Evolutionary conservation across 1,284 basidiomycete species (phyloP).

Genomic region (Irpex rosettiformis): DNA sequence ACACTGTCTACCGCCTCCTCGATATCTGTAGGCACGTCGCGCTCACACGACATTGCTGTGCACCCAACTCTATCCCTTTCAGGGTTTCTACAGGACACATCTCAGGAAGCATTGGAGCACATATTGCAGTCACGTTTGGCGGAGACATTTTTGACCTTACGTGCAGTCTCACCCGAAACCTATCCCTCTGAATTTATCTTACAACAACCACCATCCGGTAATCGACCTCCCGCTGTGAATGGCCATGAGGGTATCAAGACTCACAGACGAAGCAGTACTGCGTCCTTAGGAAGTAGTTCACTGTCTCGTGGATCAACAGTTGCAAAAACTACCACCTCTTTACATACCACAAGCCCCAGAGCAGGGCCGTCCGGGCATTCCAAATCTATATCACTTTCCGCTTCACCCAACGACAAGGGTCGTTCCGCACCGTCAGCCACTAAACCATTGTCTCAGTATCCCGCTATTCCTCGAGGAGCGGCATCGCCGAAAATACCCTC

Average conservation of each 20-base stretch:
- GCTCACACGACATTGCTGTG: constrained; percentile 15
- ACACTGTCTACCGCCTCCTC: constrained; percentile 50
- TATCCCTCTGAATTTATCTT: neutral
- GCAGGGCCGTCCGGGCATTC: constrained; percentile 7
- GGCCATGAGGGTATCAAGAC: neutral
- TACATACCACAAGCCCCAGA: neutral
- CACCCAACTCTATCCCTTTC: constrained; percentile 27
- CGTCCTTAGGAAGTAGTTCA: constrained; percentile 12
- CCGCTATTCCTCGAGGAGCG: neutral
- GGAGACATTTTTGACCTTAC: constrained; percentile 73
- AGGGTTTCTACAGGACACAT: constrained; percentile 51
- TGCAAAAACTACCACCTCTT: neutral
- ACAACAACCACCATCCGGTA: neutral
- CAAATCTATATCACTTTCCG: constrained; percentile 15
- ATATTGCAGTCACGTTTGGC: constrained; percentile 70
- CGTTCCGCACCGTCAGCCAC: constrained; percentile 12
- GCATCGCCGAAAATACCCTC: neutral
- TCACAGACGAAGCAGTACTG: constrained; percentile 9
- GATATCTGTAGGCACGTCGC: constrained; percentile 12
- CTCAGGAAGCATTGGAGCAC: constrained; percentile 64
- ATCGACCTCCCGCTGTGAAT: neutral
- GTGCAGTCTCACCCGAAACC: constrained; percentile 12
- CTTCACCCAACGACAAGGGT: constrained; percentile 9
- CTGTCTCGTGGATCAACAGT: constrained; percentile 12
- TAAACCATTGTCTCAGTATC: constrained; percentile 8